phyloP scores from a whole-genome alignment of 441 rosid species.

The Arabidopsis hybrid region DNA sequence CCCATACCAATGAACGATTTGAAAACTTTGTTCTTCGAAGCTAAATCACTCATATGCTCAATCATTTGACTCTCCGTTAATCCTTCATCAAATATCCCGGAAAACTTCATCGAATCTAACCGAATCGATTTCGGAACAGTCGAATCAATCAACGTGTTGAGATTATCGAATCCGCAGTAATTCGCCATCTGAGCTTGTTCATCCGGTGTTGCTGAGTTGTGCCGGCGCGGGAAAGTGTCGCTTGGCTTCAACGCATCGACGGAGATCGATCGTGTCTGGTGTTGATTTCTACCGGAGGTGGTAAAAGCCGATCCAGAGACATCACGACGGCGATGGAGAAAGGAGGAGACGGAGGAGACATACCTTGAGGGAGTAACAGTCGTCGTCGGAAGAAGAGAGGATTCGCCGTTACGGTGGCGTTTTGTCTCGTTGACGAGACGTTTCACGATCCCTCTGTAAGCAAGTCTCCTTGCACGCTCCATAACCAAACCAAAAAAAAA shows the following conservation, averaged over 20 bases:
- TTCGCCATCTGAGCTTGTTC: conserved; percentile 83
- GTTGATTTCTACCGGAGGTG: not conserved
- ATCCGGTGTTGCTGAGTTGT: conserved; percentile 89
- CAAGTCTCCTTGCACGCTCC: conserved; percentile 94
- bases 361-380: conserved; percentile 53
- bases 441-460: conserved; percentile 77
- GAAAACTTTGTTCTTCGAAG: conserved; percentile 77
- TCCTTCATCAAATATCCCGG: conserved; percentile 74
- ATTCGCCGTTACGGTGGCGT: conserved; percentile 51
- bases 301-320: not conserved
- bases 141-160: conserved; percentile 72
- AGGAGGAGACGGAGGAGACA: conserved; percentile 74
- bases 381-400: conserved; percentile 8
- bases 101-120: conserved; percentile 79
- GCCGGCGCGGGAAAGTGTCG: conserved; percentile 88
- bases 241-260: conserved; percentile 71
- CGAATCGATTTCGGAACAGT: conserved; percentile 94
- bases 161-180: conserved; percentile 71
- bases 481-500: conserved; percentile 34
- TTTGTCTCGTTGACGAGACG: conserved; percentile 67
- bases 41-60: conserved; percentile 74
- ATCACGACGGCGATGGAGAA: conserved; percentile 47
- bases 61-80: conserved; percentile 89
- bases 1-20: conserved; percentile 97
- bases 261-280: conserved; percentile 64